Conservation (phyloP, 768 basidiomycete species). For the Porpolomopsis calyptriformis region DNA sequence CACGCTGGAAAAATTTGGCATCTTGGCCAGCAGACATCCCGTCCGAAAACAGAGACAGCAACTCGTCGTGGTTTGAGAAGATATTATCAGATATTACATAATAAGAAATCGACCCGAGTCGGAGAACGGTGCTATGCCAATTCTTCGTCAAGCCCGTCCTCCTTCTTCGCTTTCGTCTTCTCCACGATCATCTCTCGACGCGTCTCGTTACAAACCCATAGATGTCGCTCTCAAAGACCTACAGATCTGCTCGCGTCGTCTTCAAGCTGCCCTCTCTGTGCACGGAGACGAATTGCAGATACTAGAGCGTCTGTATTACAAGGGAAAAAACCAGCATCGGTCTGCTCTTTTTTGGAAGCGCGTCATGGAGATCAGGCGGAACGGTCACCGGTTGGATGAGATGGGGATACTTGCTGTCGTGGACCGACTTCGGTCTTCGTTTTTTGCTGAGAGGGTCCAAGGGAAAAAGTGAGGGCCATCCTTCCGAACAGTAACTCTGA, state of each 20-base stretch:
- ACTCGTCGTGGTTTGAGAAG: neutral
- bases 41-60: neutral
- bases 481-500: neutral
- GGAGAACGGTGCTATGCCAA: neutral
- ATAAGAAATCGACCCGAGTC: neutral
- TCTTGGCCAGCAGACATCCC: constrained; percentile 50
- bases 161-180: neutral
- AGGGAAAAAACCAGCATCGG: constrained; percentile 71
- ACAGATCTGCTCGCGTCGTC: constrained; percentile 41
- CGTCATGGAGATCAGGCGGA: constrained; percentile 49
- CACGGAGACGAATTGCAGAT: constrained; percentile 45
- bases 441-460: constrained; percentile 35
- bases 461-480: constrained; percentile 19
- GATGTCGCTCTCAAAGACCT: constrained; percentile 54
- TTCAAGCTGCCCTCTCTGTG: constrained; percentile 33
- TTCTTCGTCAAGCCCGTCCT: neutral
- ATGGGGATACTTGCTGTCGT: constrained; percentile 23
- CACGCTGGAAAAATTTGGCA: constrained; percentile 85
- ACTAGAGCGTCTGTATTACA: constrained; percentile 63
- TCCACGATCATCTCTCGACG: constrained; percentile 20
- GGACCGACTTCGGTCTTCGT: constrained; percentile 36
- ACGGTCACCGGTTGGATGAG: constrained; percentile 28
- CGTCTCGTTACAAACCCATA: constrained; percentile 27
- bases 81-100: neutral
- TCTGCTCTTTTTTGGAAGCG: constrained; percentile 61